Base-by-base conservation (phyloP, 345 rosid genomes). In the Corchorus olitorius region DNA sequence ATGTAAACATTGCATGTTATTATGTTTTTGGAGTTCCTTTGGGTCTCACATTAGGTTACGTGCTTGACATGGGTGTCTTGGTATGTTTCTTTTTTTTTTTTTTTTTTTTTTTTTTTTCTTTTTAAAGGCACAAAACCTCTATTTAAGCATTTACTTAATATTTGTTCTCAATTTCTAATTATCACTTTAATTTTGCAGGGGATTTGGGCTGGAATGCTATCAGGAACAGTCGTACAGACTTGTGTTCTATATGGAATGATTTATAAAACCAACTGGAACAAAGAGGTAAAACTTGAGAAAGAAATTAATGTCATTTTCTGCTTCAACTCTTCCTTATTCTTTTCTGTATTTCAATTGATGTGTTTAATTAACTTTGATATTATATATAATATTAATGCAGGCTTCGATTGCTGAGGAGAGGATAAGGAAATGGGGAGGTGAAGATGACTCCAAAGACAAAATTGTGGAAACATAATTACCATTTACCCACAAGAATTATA, bases 1-100 rank as follows among this genome's bases (percentile, higher is more conserved):
- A 89, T 56, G 90, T 91, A 61, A 93, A 93, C 82, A 88, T 93
- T 39, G 93, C 65, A 0, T 93, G 97, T 66, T 93, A 93, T 74
- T 90, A 93, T 72, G 1, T 86, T 39, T 81, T 93, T 53, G 98
- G 98, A 34, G 56, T 92, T 52, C 98, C 97, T 22, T 61, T 90
- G 45, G 97, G 97, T 35, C 83, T 93, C 27, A 11, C 85, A n/a
- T 72, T 91, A 33, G 93, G 97, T 19, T 91, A 81, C 82, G 83
- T 78, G 65, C 52, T 90, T 75, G 75, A 54, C 1, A 69, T 73
- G 83, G 94, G 94, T 43, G 92, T 93, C 4, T 61, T 6, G 86
- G 98, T 89, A 81, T 53, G 74, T 2, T 12, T 37, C 2, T 37
- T 65, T 8, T 65, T 17, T 3, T 9, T 66, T 2, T 4, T 4